Conservation (phyloP, 352 stramenopile species). For the Globisporangium abappressorium region DNA sequence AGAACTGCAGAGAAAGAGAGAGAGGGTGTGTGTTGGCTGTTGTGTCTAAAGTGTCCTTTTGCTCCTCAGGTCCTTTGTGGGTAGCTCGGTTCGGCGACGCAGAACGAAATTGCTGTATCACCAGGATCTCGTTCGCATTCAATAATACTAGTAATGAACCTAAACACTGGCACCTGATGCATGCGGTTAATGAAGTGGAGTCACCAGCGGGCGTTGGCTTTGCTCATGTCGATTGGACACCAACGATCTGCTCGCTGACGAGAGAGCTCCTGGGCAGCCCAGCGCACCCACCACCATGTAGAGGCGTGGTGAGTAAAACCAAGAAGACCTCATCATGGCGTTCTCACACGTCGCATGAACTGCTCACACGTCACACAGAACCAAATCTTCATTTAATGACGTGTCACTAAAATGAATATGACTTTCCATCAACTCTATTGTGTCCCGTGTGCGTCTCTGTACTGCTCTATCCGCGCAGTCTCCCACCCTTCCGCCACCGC, state of each 20-base stretch:
- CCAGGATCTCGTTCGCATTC: background rate
- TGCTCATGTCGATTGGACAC: background rate
- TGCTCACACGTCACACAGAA: background rate
- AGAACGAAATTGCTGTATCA: background rate
- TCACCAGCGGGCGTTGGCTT: background rate
- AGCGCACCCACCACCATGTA: no score
- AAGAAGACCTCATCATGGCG: no score
- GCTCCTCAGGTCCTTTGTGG: background rate
- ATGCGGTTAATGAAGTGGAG: background rate
- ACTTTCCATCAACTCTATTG: background rate
- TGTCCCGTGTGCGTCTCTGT: conserved; percentile 1
- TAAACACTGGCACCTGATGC: background rate
- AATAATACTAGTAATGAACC: background rate
- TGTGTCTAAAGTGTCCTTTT: background rate
- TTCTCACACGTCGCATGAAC: background rate
- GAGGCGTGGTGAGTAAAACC: no score
- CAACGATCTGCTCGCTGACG: background rate
- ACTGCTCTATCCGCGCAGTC: background rate
- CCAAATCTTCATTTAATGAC: background rate
- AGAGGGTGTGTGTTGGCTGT: background rate
- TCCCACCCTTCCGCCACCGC: background rate
- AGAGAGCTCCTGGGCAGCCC: no score
- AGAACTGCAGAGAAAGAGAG: background rate
- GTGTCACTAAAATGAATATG: background rate
- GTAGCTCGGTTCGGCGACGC: background rate